These are phyloP conservation scores for Aspergillus egyptiacus DNA, from an alignment of 495 filamentous ascomycete genomes.

Conservation along the genomic window DNA sequence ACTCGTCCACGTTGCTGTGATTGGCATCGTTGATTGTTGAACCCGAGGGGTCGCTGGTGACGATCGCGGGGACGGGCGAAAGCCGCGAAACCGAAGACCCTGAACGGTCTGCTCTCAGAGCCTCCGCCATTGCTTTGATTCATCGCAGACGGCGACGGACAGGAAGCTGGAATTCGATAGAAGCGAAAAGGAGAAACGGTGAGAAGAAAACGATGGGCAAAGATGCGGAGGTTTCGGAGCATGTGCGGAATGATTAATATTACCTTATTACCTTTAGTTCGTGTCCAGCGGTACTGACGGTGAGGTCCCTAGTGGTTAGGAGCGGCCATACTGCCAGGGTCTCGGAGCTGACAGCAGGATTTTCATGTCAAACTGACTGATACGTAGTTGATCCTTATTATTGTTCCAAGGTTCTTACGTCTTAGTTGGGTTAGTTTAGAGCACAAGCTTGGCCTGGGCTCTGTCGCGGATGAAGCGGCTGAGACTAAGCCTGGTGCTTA, in stretches of 20 bases:
- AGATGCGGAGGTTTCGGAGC: slow-evolving; percentile 3
- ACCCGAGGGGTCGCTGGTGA: slow-evolving; percentile 18
- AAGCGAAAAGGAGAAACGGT: neutral
- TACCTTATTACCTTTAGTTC: slow-evolving; percentile 2
- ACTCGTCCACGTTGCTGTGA: slow-evolving; percentile 11
- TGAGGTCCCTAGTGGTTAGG: neutral
- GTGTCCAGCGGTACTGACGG: neutral
- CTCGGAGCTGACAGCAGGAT: too few species aligned
- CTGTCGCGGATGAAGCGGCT: neutral
- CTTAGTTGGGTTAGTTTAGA: neutral
- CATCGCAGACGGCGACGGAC: slow-evolving; percentile 23
- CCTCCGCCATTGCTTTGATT: slow-evolving; percentile 26
- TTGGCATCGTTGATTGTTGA: slow-evolving; percentile 7
- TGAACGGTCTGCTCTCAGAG: slow-evolving; percentile 19
- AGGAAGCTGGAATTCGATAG: too few species aligned
- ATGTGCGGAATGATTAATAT: slow-evolving; percentile 1
- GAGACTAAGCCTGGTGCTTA: too few species aligned
- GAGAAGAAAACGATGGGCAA: neutral
- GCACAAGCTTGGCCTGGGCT: neutral
- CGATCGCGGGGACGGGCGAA: slow-evolving; percentile 19
- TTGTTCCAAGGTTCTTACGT: neutral
- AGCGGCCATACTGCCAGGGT: neutral
- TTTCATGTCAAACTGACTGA: neutral
- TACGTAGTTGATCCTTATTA: neutral
- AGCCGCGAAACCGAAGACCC: slow-evolving; percentile 18